A percentile compares a stretch with the other conserved stretches of the same genome.
phyloP scores from a whole-genome alignment of 805 yeast genomes.

The Vanderwaltozyma verrucispora region DNA sequence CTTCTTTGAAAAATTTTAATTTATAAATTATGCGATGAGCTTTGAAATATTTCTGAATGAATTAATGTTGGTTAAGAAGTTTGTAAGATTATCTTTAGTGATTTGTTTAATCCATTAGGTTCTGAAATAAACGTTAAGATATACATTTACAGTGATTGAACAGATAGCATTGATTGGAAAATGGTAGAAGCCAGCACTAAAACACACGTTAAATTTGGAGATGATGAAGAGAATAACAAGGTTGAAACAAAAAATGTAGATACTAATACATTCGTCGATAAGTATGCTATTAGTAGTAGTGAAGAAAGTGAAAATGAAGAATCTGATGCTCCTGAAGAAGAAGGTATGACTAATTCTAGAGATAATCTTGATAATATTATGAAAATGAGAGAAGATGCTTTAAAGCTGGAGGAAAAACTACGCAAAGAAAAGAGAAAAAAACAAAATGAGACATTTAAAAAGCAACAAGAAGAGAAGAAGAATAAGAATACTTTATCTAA shows the following conservation, averaged over 20 bases:
- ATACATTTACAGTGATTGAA: no score
- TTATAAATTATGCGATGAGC: not conserved
- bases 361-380: conserved; percentile 16
- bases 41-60: not conserved
- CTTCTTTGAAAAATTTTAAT: no score
- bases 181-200: not conserved
- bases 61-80: no score
- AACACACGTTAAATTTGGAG: conserved; percentile 2
- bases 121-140: no score
- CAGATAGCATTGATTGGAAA: no score
- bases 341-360: conserved; percentile 25
- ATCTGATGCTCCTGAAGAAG: conserved; percentile 46
- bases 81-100: no score
- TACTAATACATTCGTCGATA: not conserved
- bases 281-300: conserved; percentile 1
- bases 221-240: not conserved
- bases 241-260: not conserved
- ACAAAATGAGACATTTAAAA: conserved; percentile 18
- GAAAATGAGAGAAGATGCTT: conserved; percentile 20
- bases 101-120: no score
- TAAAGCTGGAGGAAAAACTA: conserved; percentile 16
- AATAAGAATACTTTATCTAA: conserved; percentile 7
- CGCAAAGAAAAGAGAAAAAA: conserved; percentile 29
- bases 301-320: conserved; percentile 18
- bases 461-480: conserved; percentile 27